Percentiles rank a stretch among this genome's conserved stretches.
phyloP scores from a whole-genome alignment of 352 stramenopile species.

The Phytophthora brassicae region DNA sequence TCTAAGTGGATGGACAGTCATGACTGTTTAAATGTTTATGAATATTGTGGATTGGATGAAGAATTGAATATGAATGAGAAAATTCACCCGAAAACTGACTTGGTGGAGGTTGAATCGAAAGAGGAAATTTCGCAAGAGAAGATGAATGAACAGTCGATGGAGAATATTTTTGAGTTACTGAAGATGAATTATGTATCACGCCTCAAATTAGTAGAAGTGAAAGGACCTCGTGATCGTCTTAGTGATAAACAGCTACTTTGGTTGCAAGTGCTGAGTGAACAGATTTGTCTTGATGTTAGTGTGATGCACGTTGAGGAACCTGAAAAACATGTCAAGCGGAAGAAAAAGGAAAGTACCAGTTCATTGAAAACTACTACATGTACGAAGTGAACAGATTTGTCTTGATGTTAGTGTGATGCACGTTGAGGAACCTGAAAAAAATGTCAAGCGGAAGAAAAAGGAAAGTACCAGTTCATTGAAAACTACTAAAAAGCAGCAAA shows the following conservation, averaged over 20 bases:
- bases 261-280: slow-evolving; percentile 63
- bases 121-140: slow-evolving; percentile 5
- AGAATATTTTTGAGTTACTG: slow-evolving; percentile 22
- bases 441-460: slow-evolving; percentile 37
- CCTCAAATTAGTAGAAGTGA: slow-evolving; percentile 86
- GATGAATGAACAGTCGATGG: too few relatives aligned
- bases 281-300: slow-evolving; percentile 55
- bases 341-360: slow-evolving; percentile 36
- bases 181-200: slow-evolving; percentile 21
- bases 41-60: slow-evolving; percentile 59
- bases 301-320: slow-evolving; percentile 81
- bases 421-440: slow-evolving; percentile 68
- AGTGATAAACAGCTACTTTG: slow-evolving; percentile 84
- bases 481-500: slow-evolving; percentile 15
- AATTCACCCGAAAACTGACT: neutral
- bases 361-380: too few relatives aligned
- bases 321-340: slow-evolving; percentile 42
- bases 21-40: slow-evolving; percentile 47
- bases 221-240: slow-evolving; percentile 80
- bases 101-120: neutral
- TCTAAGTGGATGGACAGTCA: slow-evolving; percentile 28
- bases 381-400: slow-evolving; percentile 58
- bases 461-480: too few relatives aligned
- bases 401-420: slow-evolving; percentile 68
- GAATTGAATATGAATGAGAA: slow-evolving; percentile 53